Evolutionary conservation across 2,329 filamentous ascomycete genomes (phyloP), one percentile per base, ranked within the genome.

Genomic region (Claviceps digitariae): DNA sequence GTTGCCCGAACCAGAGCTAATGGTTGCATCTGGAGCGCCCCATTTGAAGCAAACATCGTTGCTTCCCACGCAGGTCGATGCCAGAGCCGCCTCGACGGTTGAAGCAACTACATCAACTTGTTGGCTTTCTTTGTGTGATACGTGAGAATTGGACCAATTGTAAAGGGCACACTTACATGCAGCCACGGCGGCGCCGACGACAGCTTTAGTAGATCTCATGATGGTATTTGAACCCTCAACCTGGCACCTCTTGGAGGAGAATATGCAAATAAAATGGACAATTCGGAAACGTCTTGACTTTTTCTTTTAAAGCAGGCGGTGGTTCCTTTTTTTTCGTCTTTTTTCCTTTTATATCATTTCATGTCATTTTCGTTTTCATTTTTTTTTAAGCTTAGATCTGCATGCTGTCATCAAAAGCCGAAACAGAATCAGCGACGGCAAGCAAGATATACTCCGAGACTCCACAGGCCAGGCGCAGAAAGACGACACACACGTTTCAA

Each of bases 11-110:
- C 71, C 71, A 3, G 72, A 69, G 40, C 67, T 67, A 13, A 72
- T 72, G 1, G 78, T 75, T 1, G 68, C 61, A 47, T 69, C 59
- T 0, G 82, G 80, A 2, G 83, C 73, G 44, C 71, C 80, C 57
- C 83, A 72, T 55, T 69, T 68, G 65, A 74, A 82, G 65, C 79
- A 82, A 41, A 81, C 31, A 9, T 52, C 6, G 44, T 41, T 48
- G 31, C 34, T 23, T 15, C 20, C 34, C 20, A 45, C 43, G 13
- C 50, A 52, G 31, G 36, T 40, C 8, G 50, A 52, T 40, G 50
- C 50, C 9, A 38, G 34, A 8, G 43, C 50, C 21, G 50, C 50
- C 21, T 47, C 50, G 36, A 29, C 23, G 23, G 21, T 41, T 10
- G 50, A 40, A 34, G 31, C 50, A 2, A 52, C 43, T 52, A 8